Base-by-base conservation (phyloP, 345 rosid genomes). In the Theobroma cacao region DNA sequence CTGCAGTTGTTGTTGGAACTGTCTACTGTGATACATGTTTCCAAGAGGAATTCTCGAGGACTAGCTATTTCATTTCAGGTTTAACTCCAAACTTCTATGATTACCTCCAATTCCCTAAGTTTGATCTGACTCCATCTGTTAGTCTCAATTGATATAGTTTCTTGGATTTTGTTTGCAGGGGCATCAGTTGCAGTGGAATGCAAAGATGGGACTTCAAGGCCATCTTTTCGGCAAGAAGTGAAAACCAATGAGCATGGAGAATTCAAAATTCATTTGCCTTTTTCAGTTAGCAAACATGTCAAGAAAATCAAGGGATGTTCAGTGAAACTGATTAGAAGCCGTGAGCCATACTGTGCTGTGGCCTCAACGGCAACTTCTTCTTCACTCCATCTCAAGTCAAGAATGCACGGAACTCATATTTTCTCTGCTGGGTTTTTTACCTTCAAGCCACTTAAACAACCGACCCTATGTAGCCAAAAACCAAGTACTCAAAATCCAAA, bases 361-460 rank as follows among this genome's bases (percentile, higher is more conserved):
- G 93, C 98, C 62, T 90, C 98, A 18, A 70, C 89, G 15, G 91
- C 94, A 2, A 82, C 90, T 14, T 88, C 97, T 0, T 85, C 97
- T 28, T 85, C 90, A 24, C 85, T 92, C 18, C 91, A 76, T 41
- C 85, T 95, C 30, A 90, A 84, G 83, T 81, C 89, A 2, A 84
- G 85, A 64, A 86, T 83, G 65, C 80, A 82, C 2, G 91, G 94
- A 67, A 73, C 77, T 5, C 85, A 87, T 15, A 78, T 96, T 36
- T 96, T 92, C 90, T 96, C 97, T 3, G 97, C 99, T n/a, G 99
- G 99, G 0, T 84, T 89, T 82, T 94, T 94, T 86, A 82, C 93
- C 61, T 94, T 96, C 88, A 96, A 87, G 87, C 99, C 98, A 0
- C 74, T 81, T 26, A 89, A 80, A 11, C 97, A 82, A 74, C 95